Evolutionary conservation across 176 grass and related monocot species (phyloP), one percentile per base, ranked within the genome.

Genomic region (Cocos nucifera): DNA sequence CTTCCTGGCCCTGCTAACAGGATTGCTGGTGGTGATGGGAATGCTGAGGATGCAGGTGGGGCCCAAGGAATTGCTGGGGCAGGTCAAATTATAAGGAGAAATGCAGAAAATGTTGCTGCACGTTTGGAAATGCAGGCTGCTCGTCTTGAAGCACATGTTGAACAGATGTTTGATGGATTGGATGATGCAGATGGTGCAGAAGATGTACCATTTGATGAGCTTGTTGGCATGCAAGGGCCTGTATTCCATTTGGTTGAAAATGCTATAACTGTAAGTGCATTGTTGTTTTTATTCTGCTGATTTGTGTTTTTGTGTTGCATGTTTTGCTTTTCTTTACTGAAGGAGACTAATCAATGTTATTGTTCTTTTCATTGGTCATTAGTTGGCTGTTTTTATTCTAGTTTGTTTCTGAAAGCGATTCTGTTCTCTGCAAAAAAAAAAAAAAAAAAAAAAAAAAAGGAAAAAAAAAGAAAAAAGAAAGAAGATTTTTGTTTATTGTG

Each of bases 191-290:
- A 98, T 76, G 94, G 94, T 57, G 94, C 88, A 26, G 88, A 98
- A 61, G 94, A 98, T 66, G 88, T 98, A 75, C 94, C 94, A 19
- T 98, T 98, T 70, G 94, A 98, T 62, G 88, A 98, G 44, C 94
- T 98, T 51, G 82, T 98, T 3, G 94, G 94, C 9, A 98, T 98
- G 94, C 94, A 98, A 83, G 94, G 94, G 21, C 94, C 94, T 65
- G 88, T 93, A 20, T 98, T 98, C 57, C 94, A 98, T 78, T 79
- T 98, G 77, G 94, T 98, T 68, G 94, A 98, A 80, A 98, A 98
- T 15, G 94, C 88, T 51, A 98, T 98, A 57, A 98, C 94, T 22
- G 94, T 98, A 78, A 80, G 87, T 30, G n/a, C 12, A 44, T 44
- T 44, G 35, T 12, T 44, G 35, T 44, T 12, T 44, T 12, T 44